Percentiles rank a stretch among this genome's conserved stretches.
Evolutionary conservation across 768 basidiomycete species (phyloP).

Genomic region (Boletus vermiculosoides): DNA sequence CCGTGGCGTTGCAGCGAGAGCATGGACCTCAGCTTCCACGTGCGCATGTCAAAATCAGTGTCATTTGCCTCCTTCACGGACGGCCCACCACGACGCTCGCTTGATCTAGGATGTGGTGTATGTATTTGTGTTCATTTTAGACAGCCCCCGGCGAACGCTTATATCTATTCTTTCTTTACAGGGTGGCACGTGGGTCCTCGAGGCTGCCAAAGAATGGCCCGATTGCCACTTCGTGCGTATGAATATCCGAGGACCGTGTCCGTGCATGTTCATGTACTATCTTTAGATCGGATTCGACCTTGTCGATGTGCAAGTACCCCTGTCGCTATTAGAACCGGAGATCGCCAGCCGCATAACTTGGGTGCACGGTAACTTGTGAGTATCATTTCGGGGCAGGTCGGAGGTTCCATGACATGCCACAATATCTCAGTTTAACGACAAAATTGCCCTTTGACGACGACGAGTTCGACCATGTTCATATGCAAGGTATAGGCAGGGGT

Average conservation of each 20-base stretch:
- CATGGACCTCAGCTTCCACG: slow-evolving; percentile 49
- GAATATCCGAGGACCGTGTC: background rate
- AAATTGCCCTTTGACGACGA: slow-evolving; percentile 81
- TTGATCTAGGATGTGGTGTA: slow-evolving; percentile 78
- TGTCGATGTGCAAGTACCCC: slow-evolving; percentile 68
- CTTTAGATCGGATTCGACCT: slow-evolving; percentile 75
- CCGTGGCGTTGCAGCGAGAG: slow-evolving; percentile 42
- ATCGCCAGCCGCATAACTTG: slow-evolving; percentile 62
- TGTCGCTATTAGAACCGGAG: slow-evolving; percentile 47
- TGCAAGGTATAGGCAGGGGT: slow-evolving; percentile 60
- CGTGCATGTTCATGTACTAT: slow-evolving; percentile 5
- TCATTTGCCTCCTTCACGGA: slow-evolving; percentile 58
- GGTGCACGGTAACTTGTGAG: slow-evolving; percentile 79
- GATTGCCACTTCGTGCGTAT: slow-evolving; percentile 59
- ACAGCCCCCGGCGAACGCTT: background rate
- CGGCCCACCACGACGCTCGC: slow-evolving; percentile 47
- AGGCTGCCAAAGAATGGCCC: slow-evolving; percentile 71
- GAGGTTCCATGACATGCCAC: background rate
- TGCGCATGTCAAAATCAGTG: slow-evolving; percentile 51
- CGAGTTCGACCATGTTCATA: slow-evolving; percentile 79
- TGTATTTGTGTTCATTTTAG: slow-evolving; percentile 21
- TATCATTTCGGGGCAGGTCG: background rate
- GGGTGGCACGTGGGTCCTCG: slow-evolving; percentile 71
- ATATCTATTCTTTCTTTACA: slow-evolving; percentile 24
- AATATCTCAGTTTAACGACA: slow-evolving; percentile 56